phyloP scores from a whole-genome alignment of 495 filamentous ascomycete species.

The Podospora didyma region DNA sequence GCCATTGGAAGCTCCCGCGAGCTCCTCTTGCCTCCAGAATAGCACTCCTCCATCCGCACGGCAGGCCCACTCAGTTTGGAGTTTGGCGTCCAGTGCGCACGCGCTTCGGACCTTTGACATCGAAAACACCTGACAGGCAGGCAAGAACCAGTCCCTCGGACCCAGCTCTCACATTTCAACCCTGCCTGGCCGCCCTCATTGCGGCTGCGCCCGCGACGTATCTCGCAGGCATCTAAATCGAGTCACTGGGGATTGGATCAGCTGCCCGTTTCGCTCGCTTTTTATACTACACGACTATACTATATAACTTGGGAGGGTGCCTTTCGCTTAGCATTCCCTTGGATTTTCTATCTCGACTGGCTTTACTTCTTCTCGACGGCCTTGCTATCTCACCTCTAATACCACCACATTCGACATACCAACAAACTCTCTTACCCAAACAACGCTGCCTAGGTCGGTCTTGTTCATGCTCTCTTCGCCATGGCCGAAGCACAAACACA shows the following conservation, averaged over 20 bases:
- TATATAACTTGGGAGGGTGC: slow-evolving; percentile 12
- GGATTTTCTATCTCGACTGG: neutral
- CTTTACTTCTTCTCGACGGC: neutral
- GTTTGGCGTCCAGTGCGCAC: too few species aligned
- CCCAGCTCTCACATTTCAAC: neutral
- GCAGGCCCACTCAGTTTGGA: too few species aligned
- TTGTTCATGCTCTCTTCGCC: slow-evolving; percentile 9
- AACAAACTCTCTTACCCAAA: neutral
- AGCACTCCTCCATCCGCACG: neutral
- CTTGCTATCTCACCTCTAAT: neutral
- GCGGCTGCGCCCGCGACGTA: slow-evolving; percentile 14
- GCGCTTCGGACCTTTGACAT: neutral
- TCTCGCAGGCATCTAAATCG: neutral
- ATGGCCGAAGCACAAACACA: slow-evolving; percentile 31
- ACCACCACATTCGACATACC: too few species aligned
- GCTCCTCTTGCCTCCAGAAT: neutral
- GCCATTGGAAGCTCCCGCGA: neutral
- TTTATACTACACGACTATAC: neutral
- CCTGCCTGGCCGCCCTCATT: neutral
- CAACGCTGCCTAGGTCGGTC: slow-evolving; percentile 2
- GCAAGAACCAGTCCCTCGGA: neutral
- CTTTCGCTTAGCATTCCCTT: slow-evolving; percentile 21
- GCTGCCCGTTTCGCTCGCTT: slow-evolving; percentile 1
- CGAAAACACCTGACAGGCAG: neutral
- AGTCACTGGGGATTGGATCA: neutral